Percentiles rank a stretch among this genome's conserved stretches.
These are phyloP conservation scores for Capronia coronata DNA, from an alignment of 2,329 filamentous ascomycete species.

Conservation along the genomic window DNA sequence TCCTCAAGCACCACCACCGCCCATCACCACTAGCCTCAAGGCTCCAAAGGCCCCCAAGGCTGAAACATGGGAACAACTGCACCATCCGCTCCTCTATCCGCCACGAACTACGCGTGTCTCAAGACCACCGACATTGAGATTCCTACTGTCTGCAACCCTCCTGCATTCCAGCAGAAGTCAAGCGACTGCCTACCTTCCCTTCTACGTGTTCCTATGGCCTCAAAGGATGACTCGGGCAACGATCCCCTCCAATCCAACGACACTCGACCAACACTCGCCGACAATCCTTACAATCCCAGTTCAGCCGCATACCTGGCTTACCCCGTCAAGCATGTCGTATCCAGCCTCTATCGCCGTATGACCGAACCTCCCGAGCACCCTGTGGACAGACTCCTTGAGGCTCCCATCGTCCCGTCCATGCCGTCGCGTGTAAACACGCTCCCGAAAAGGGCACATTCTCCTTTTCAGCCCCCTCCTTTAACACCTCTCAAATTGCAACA, in stretches of 20 bases:
- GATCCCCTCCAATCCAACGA: conserved; percentile 10
- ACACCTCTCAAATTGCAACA: conserved; percentile 63
- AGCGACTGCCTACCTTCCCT: neutral
- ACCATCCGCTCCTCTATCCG: neutral
- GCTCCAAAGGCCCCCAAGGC: too few species aligned
- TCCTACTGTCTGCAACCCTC: neutral
- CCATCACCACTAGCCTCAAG: neutral
- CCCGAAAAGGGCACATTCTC: conserved; percentile 59
- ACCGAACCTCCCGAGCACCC: conserved; percentile 37
- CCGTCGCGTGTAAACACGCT: conserved; percentile 52
- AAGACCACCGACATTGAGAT: neutral
- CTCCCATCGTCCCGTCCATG: conserved; percentile 25
- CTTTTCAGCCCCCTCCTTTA: conserved; percentile 81
- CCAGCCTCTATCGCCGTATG: conserved; percentile 63
- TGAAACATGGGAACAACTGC: neutral
- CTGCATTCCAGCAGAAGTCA: neutral
- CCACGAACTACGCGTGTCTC: neutral
- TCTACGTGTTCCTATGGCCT: conserved; percentile 17
- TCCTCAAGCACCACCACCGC: too few species aligned
- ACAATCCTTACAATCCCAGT: conserved; percentile 32
- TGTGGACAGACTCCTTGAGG: conserved; percentile 27
- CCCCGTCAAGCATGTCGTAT: conserved; percentile 49
- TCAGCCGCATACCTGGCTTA: conserved; percentile 46
- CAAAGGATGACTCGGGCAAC: conserved; percentile 6
- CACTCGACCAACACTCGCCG: conserved; percentile 20